Base-by-base conservation (phyloP, 2,329 filamentous ascomycete genomes). In the Exophiala calicioides region DNA sequence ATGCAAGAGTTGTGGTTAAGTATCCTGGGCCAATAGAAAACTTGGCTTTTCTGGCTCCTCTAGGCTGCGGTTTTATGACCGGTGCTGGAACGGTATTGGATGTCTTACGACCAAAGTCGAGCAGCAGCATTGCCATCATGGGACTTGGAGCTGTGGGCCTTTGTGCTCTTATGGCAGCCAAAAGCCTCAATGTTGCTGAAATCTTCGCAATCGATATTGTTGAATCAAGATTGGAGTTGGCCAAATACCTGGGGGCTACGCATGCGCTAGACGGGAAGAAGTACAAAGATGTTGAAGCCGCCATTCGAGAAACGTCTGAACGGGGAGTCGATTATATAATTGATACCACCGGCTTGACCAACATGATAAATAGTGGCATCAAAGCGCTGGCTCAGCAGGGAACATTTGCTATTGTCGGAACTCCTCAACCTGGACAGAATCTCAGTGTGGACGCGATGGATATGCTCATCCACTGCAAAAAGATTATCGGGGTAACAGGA, bases 181-280 rank as follows among this genome's bases (percentile, higher is more conserved):
- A 59, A 20, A 44, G 58, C 9, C 5, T 43, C 0, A 23, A 19
- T 8, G 39, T 50, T 15, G 24, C 29, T 15, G 24, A 27, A 10
- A 47, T 77, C 33, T 68, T 77, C 4, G 73, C 67, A 3, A 65
- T 75, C 5, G 74, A 77, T 52, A 59, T 75, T 5, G 62, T 73
- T 12, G 58, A 65, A 7, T 57, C 56, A 3, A 64, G 69, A 20
- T 60, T 77, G 9, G 62, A 65, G 12, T 48, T 76, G 12, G 73
- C 74, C 3, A 16, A n/a, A 5, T 33, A 12, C 4, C 19, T 50
- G 16, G 50, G 50, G 15, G 50, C 50, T 13, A 53, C 39, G 5
- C 36, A 36, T 26, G 26, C 26, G 4, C 16, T 53, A 13, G 27
- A 50, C 31, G 37, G 55, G 7, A 52, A 47, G 0, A 34, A 70